Evolutionary conservation across 805 yeast species (phyloP), one percentile per base, ranked within the genome.

Genomic region (Teunomyces atbi): DNA sequence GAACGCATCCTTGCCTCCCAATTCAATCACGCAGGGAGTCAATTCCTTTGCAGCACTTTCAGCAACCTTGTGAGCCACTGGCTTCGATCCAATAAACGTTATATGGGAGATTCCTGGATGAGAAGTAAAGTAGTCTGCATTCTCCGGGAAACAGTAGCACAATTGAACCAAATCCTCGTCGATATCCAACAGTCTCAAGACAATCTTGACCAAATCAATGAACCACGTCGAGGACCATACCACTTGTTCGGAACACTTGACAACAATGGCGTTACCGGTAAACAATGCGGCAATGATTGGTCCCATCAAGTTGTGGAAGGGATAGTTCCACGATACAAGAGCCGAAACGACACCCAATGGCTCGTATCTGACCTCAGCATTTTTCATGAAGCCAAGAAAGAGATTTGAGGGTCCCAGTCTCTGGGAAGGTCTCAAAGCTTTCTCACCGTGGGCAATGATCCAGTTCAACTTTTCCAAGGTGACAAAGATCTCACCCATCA

Each of bases 1-100:
- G 16, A 89, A 81, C 0, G 97, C 86, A 64, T 94, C 99, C 59
- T 94, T 94, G 16, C 99, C 99, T 30, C 99, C 99, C 30, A 94
- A 74, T 65, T 94, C 99, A 7, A 89, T 91, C 18, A 92, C 97
- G 36, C 92, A 90, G 0, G 98, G 99, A 0, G 96, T 92, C 57
- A 94, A 72, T n/a, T 87, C 77, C 49, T 81, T 80, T 38, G 97
- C 78, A 2, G 98, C 97, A 35, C 91, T 87, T 39, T 74, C 76
- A 30, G 86, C 84, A 12, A 94, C 96, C 48, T 81, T 81, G 60
- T 90, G 94, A 3, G 98, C 97, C 20, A 94, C 96, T 1, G 92
- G 91, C 51, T 87, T 81, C n/a, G 96, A 88, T 4, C 99, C 99
- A 59, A 94, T 94, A 60, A 94, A 94, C 0, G 99, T 94, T 52